phyloP scores from a whole-genome alignment of 2,329 filamentous ascomycete genomes.

The Diplodia seriata region DNA sequence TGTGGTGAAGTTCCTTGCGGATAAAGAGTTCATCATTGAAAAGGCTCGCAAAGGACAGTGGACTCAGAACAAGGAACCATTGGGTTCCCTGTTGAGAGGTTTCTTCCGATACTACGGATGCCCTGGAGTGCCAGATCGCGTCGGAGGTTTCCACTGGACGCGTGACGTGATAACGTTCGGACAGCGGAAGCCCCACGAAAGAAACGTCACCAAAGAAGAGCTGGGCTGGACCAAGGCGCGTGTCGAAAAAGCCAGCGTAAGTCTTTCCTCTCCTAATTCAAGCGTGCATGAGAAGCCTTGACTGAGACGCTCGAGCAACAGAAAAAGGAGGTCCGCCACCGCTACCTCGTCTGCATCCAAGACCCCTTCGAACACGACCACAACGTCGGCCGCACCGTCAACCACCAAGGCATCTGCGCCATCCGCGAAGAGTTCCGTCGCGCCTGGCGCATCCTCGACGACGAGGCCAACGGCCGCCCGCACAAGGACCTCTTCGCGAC shows the following conservation, averaged over 20 bases:
- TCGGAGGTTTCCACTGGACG: constrained; percentile 76
- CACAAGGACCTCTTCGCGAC: constrained; percentile 27
- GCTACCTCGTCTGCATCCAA: constrained; percentile 88
- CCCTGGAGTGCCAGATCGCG: constrained; percentile 55
- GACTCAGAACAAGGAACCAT: constrained; percentile 71
- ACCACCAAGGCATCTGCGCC: constrained; percentile 78
- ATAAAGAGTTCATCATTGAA: constrained; percentile 71
- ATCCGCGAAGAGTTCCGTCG: constrained; percentile 86
- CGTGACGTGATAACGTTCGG: constrained; percentile 72
- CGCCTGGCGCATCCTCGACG: constrained; percentile 68
- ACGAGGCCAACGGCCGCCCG: constrained; percentile 5
- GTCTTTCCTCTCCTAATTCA: neutral
- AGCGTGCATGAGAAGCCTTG: neutral
- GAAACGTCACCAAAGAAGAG: constrained; percentile 73
- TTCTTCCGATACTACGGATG: constrained; percentile 90
- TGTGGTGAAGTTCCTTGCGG: constrained; percentile 78
- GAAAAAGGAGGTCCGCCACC: constrained; percentile 73
- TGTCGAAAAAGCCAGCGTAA: constrained; percentile 61
- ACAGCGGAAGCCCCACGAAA: constrained; percentile 69
- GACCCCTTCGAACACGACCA: constrained; percentile 89
- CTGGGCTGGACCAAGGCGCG: constrained; percentile 90
- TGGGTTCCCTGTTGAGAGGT: constrained; percentile 75
- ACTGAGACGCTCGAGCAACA: constrained; percentile 9
- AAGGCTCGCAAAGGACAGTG: constrained; percentile 66
- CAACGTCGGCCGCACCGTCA: constrained; percentile 87